These are phyloP conservation scores for Carex pumila DNA, from an alignment of 176 grass and related monocot species.

Conservation along the genomic window DNA sequence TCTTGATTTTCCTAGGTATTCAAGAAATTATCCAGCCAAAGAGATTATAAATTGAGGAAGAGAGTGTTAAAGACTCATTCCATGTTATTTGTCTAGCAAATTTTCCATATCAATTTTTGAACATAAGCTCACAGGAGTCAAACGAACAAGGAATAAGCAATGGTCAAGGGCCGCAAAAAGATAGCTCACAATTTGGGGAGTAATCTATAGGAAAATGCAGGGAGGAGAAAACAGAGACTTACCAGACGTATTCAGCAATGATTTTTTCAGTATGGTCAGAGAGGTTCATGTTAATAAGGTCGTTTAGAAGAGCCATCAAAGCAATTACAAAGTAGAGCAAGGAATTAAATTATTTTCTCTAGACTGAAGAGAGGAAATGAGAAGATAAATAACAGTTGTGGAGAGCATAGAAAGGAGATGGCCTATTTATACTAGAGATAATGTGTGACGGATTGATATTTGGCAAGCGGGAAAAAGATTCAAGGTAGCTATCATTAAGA, in stretches of 20 bases:
- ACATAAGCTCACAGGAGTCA: neutral
- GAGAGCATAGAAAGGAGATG: neutral
- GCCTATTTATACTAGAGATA: slow-evolving; percentile 1
- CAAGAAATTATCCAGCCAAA: too few relatives aligned
- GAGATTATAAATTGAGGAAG: neutral
- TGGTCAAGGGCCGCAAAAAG: too few relatives aligned
- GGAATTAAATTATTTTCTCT: neutral
- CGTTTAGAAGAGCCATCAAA: slow-evolving; percentile 31
- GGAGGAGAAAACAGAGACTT: neutral
- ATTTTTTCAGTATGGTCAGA: slow-evolving; percentile 47
- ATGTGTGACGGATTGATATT: neutral
- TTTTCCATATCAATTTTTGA: neutral
- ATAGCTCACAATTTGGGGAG: neutral
- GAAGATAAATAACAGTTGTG: neutral
- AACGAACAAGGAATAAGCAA: neutral
- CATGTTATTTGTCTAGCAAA: neutral
- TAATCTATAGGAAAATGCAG: neutral
- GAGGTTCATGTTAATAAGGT: slow-evolving; percentile 56
- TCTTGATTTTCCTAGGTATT: too few relatives aligned
- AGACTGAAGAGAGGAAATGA: neutral
- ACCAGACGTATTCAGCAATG: slow-evolving; percentile 81
- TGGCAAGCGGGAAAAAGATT: neutral
- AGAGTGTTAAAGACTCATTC: neutral
- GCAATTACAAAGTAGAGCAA: neutral
- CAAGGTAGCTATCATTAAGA: neutral